Conservation (phyloP, 768 basidiomycete genomes). For the Naganishia vaughanmartiniae region DNA sequence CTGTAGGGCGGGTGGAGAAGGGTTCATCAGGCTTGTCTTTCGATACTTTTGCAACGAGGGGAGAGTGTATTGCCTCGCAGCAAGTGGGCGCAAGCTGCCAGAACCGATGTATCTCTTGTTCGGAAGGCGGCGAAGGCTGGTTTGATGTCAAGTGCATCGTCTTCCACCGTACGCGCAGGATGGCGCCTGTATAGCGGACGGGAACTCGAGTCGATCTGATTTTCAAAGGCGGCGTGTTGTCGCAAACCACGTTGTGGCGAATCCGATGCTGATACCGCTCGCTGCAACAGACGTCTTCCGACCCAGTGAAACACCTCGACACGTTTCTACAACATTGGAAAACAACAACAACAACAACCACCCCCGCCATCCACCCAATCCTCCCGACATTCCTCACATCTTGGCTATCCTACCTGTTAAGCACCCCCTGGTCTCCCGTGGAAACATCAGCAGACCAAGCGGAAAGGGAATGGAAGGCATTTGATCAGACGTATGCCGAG, state of each 20-base stretch:
- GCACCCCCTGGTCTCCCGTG: neutral
- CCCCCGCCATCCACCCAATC: neutral
- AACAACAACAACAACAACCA: neutral
- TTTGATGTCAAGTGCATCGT: no score
- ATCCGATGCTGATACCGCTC: neutral
- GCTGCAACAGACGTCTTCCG: neutral
- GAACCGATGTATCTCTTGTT: no score
- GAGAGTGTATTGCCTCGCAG: no score
- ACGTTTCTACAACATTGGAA: neutral
- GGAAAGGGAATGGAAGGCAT: constrained; percentile 27
- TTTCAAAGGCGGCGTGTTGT: no score
- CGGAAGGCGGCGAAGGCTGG: no score
- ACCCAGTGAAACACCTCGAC: neutral
- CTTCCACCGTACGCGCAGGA: no score
- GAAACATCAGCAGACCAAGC: constrained; percentile 22
- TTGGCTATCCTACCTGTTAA: neutral
- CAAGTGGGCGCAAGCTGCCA: no score
- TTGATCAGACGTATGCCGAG: constrained; percentile 29
- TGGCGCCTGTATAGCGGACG: no score
- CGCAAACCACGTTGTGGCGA: neutral
- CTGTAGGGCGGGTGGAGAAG: no score
- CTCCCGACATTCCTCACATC: constrained; percentile 1
- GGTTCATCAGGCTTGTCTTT: no score
- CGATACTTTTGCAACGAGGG: no score
- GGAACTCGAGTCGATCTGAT: no score